Percentiles rank a stretch among this genome's conserved stretches.
Conservation (phyloP, 257 asterid species). For the Fraxinus quadrangulata region DNA sequence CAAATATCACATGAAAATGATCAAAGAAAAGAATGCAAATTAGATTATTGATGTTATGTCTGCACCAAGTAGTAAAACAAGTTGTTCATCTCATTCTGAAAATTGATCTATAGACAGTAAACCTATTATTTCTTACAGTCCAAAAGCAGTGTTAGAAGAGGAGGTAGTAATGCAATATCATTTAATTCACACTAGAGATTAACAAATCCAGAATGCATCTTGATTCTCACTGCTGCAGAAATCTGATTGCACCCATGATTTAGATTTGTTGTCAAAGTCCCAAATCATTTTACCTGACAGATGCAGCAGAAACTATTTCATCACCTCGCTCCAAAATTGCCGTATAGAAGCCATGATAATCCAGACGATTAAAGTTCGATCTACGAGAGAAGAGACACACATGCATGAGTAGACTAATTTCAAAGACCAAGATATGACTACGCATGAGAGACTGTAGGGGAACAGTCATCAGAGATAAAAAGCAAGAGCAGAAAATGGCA, state of each 20-base stretch:
- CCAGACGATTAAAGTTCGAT: slow-evolving; percentile 82
- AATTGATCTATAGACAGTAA: background rate
- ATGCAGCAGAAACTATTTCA: slow-evolving; percentile 87
- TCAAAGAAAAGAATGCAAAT: background rate
- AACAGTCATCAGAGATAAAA: background rate
- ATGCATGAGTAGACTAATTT: slow-evolving; percentile 22
- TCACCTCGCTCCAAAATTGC: slow-evolving; percentile 90
- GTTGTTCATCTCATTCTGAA: slow-evolving; percentile 9
- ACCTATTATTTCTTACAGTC: background rate
- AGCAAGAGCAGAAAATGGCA: background rate
- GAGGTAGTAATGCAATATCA: background rate
- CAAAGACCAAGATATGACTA: background rate
- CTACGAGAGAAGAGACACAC: slow-evolving; percentile 43
- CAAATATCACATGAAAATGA: background rate
- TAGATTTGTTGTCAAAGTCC: background rate
- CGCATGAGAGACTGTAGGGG: background rate
- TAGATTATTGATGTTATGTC: background rate
- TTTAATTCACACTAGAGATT: background rate
- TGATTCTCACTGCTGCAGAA: background rate
- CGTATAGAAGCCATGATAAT: slow-evolving; percentile 76
- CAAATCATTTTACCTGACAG: slow-evolving; percentile 62
- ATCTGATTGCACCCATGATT: slow-evolving; percentile 3
- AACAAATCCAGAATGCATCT: slow-evolving; percentile 7
- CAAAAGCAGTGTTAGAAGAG: slow-evolving; percentile 14
- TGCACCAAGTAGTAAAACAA: slow-evolving; percentile 16